These are phyloP conservation scores for Cephaloascus fragrans DNA, from an alignment of 805 yeast genomes.

Conservation along the genomic window DNA sequence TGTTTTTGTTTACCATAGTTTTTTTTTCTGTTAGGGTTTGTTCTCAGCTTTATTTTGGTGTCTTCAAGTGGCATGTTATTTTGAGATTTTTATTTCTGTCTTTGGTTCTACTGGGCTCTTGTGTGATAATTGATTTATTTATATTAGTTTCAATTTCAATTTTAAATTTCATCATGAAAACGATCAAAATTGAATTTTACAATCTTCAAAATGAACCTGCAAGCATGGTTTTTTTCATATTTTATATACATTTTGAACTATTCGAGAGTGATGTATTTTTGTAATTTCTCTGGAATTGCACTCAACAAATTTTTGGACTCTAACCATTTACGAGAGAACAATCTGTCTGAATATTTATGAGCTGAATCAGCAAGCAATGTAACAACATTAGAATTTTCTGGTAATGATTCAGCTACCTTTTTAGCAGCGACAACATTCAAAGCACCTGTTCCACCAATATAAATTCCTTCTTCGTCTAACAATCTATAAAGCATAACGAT, in stretches of 20 bases:
- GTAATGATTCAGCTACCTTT: conserved; percentile 63
- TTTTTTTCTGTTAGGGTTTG: too few species aligned
- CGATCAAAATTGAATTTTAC: too few species aligned
- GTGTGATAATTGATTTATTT: too few species aligned
- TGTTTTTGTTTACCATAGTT: too few species aligned
- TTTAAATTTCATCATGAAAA: too few species aligned
- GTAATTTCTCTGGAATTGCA: conserved; percentile 60
- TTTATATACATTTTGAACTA: conserved; percentile 6
- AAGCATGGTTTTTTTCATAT: too few species aligned
- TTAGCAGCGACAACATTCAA: conserved; percentile 86
- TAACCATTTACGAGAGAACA: conserved; percentile 74
- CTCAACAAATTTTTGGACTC: conserved; percentile 55
- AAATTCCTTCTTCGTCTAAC: conserved; percentile 84
- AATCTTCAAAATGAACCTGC: too few species aligned
- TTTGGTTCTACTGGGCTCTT: too few species aligned
- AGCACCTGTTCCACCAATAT: conserved; percentile 85
- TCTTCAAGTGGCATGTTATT: too few species aligned
- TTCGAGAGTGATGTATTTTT: conserved; percentile 51
- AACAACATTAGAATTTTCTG: conserved; percentile 74
- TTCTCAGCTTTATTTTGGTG: too few species aligned
- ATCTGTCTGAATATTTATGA: conserved; percentile 75
- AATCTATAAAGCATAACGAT: conserved; percentile 78
- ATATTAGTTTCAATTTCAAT: too few species aligned
- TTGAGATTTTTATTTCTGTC: too few species aligned
- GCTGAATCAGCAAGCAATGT: conserved; percentile 89